Percentiles rank a stretch among this genome's conserved stretches.
phyloP scores from a whole-genome alignment of 2,329 filamentous ascomycete species.

The Byssochlamys sp. region DNA sequence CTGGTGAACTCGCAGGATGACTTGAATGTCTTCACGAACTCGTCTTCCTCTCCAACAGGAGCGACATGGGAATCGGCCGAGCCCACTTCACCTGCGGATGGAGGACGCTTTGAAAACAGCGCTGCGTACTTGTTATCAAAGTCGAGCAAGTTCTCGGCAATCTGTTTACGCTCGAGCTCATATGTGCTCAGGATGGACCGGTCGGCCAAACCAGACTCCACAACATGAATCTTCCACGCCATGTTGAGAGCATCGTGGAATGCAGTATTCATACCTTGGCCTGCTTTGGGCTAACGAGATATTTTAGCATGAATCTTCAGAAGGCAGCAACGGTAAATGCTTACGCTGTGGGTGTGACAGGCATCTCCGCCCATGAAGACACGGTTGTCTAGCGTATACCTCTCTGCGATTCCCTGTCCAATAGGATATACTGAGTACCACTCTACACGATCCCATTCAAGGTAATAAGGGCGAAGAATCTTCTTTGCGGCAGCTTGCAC shows the following conservation, averaged over 20 bases:
- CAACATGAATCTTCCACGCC: constrained; percentile 91
- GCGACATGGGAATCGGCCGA: constrained; percentile 45
- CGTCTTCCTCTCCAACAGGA: constrained; percentile 43
- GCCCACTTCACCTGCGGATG: constrained; percentile 62
- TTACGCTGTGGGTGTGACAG: constrained; percentile 52
- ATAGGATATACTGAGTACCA: constrained; percentile 60
- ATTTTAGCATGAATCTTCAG: constrained; percentile 4
- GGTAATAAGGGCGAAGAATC: constrained; percentile 51
- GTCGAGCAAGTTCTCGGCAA: constrained; percentile 72
- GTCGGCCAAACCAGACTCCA: constrained; percentile 70
- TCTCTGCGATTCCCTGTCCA: constrained; percentile 56
- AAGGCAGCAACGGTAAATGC: constrained; percentile 5
- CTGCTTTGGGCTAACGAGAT: constrained; percentile 46
- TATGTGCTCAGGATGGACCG: constrained; percentile 72
- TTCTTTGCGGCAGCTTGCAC: constrained; percentile 50
- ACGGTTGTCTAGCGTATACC: constrained; percentile 54
- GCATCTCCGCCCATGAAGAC: constrained; percentile 58
- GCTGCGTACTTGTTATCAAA: constrained; percentile 87
- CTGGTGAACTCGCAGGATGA: constrained; percentile 84
- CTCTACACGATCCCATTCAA: constrained; percentile 56
- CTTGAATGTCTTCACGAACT: constrained; percentile 84
- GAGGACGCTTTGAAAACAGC: constrained; percentile 71
- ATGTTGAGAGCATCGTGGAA: constrained; percentile 66
- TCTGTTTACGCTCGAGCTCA: constrained; percentile 71
- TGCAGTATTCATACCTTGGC: constrained; percentile 55